A percentile compares a stretch with the other conserved stretches of the same genome.
Conservation (phyloP, 139 green algal species). For the Coelastrella sp. region DNA sequence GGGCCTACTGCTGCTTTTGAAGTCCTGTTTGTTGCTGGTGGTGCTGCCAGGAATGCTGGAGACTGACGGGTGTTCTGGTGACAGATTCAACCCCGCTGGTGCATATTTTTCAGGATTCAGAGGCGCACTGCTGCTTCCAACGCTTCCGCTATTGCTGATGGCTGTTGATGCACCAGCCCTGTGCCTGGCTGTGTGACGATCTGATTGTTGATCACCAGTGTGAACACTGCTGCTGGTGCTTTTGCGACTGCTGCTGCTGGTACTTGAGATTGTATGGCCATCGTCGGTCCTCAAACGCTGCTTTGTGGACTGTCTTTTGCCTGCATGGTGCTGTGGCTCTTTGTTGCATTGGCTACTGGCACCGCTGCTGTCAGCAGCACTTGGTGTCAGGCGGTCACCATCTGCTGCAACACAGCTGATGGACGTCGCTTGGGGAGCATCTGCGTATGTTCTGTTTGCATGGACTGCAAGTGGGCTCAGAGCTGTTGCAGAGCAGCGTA, state of each 20-base stretch:
- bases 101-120: not conserved
- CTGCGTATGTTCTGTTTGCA: too few relatives aligned
- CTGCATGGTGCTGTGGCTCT: not conserved
- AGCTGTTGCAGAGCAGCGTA: too few relatives aligned
- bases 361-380: not conserved
- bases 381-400: too few relatives aligned
- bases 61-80: not conserved
- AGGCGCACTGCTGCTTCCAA: not conserved
- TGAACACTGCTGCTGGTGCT: not conserved
- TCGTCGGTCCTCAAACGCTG: not conserved
- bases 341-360: not conserved
- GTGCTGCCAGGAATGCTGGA: not conserved
- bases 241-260: not conserved
- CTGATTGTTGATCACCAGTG: too few relatives aligned
- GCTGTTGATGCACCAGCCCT: not conserved
- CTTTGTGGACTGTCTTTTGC: not conserved
- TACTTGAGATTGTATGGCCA: not conserved
- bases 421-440: too few relatives aligned
- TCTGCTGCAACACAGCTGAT: too few relatives aligned
- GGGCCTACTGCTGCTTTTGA: not conserved
- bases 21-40: not conserved
- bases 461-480: too few relatives aligned
- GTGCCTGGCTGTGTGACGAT: not conserved
- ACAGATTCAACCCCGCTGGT: not conserved
- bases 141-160: slow-evolving; percentile 15